Conservation (phyloP, 2,329 filamentous ascomycete species). For the Harringtonia lauricola region DNA sequence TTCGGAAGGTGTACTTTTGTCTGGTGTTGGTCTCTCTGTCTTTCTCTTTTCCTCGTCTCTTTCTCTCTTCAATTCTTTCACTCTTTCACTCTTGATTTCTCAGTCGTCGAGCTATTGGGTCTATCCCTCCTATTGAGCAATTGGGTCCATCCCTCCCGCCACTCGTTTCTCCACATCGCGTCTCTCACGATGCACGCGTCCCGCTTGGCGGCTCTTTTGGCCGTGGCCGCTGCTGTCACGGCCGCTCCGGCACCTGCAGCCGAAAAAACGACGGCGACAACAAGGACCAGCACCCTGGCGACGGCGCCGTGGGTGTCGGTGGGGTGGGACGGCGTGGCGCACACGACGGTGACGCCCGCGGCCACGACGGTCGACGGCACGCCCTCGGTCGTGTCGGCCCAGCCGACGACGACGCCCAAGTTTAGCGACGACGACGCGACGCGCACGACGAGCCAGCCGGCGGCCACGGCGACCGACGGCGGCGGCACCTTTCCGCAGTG, state of each 20-base stretch:
- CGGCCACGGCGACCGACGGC: constrained; percentile 31
- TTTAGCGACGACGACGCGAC: constrained; percentile 21
- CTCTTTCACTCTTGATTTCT: no score
- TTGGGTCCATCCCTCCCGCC: neutral
- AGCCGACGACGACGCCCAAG: constrained; percentile 24
- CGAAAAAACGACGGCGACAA: constrained; percentile 6
- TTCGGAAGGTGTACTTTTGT: no score
- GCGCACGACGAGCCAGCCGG: constrained; percentile 26
- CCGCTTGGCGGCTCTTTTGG: constrained; percentile 1
- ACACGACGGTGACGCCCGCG: constrained; percentile 35
- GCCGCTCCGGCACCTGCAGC: constrained; percentile 13
- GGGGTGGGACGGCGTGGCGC: constrained; percentile 32
- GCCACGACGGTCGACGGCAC: constrained; percentile 33
- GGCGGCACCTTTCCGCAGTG: constrained; percentile 39
- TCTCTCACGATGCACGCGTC: neutral
- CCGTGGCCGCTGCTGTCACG: neutral
- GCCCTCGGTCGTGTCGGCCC: constrained; percentile 26
- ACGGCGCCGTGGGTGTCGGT: constrained; percentile 41
- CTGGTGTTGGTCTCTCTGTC: no score
- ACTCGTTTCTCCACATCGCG: neutral
- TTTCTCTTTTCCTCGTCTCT: no score
- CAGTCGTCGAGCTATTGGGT: no score
- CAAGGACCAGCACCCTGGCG: constrained; percentile 7
- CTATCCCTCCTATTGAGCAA: no score
- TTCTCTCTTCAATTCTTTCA: no score